These are phyloP conservation scores for Odonthalia washingtoniensis DNA, from an alignment of 31 red algal genomes.

Conservation along the genomic window DNA sequence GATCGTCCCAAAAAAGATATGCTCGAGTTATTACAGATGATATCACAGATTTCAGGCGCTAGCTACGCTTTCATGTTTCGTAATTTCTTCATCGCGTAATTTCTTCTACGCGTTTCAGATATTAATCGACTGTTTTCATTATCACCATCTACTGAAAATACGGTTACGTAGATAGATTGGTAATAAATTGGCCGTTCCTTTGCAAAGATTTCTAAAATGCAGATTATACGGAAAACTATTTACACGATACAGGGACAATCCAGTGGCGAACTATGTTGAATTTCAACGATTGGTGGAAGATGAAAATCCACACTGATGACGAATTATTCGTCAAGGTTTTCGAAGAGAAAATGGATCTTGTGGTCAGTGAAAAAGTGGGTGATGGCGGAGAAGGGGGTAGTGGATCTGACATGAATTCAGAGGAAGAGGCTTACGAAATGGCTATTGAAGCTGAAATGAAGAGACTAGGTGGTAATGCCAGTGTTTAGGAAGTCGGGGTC, in stretches of 20 bases:
- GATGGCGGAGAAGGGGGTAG: slow-evolving; percentile 62
- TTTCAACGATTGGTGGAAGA: slow-evolving; percentile 55
- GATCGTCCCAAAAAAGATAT: no score
- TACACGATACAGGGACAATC: slow-evolving; percentile 42
- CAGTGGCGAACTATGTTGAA: slow-evolving; percentile 53
- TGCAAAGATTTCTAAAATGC: no score
- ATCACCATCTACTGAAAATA: no score
- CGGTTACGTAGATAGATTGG: no score
- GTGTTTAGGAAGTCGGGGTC: slow-evolving; percentile 28
- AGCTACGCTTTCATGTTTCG: no score
- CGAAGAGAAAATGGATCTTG: slow-evolving; percentile 39
- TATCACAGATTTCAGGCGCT: no score
- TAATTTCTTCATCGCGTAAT: no score
- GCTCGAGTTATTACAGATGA: no score
- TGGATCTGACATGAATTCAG: slow-evolving; percentile 51
- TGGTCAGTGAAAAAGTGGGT: slow-evolving; percentile 37
- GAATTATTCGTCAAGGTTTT: slow-evolving; percentile 69
- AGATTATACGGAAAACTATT: slow-evolving; percentile 65
- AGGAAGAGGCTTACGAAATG: slow-evolving; percentile 67
- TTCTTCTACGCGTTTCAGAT: no score
- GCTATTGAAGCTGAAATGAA: slow-evolving; percentile 41
- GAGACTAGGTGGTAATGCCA: slow-evolving; percentile 11
- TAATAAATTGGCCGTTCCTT: no score
- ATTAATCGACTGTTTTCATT: no score
- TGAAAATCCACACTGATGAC: slow-evolving; percentile 58